Evolutionary conservation across 2,329 filamentous ascomycete genomes (phyloP), one percentile per base, ranked within the genome.

Genomic region (Claviceps monticola): DNA sequence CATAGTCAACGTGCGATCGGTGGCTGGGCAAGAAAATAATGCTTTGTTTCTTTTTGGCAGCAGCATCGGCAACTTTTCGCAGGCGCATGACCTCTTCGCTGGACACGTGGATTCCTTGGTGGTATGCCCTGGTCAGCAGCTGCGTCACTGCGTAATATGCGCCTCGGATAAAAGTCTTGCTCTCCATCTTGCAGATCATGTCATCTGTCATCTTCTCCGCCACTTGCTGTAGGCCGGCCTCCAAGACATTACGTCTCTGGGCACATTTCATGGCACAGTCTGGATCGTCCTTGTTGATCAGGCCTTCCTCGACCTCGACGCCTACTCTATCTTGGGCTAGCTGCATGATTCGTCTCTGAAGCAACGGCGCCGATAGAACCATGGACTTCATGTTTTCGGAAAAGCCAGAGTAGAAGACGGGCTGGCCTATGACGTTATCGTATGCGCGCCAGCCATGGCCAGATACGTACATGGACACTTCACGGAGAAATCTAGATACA

Each of bases 131-230:
- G 4, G 91, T 94, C 55, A 97, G 73, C 46, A 97, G 74, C 68
- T 97, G 91, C 1, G 90, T 95, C 47, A 75, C 75, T 41, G 95
- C 64, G 65, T 96, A 98, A 65, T 97, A 97, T 46, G 93, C 91
- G 23, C 88, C 82, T 48, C 93, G 76, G 59, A 98, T 95, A 63
- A 97, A 97, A 2, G 80, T 74, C 64, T 90, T 94, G 73, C 85
- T 94, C 68, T 98, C 93, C 76, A 97, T 91, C 70, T 98, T 98
- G 78, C 91, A 97, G 56, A 98, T 96, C 93, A 98, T 97, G 56
- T 84, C 81, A 63, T 95, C 88, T 23, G 89, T 88, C 78, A 93
- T 83, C 57, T 84, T 83, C 56, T 93, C 88, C 4, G 88, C 86
- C 4, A 96, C 83, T 62, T 95, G 83, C 51, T 82, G 76, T 46